Evolutionary conservation across 371 early-diverging fungal genomes (phyloP).

Genomic region (Encephalitozoon hellem): DNA sequence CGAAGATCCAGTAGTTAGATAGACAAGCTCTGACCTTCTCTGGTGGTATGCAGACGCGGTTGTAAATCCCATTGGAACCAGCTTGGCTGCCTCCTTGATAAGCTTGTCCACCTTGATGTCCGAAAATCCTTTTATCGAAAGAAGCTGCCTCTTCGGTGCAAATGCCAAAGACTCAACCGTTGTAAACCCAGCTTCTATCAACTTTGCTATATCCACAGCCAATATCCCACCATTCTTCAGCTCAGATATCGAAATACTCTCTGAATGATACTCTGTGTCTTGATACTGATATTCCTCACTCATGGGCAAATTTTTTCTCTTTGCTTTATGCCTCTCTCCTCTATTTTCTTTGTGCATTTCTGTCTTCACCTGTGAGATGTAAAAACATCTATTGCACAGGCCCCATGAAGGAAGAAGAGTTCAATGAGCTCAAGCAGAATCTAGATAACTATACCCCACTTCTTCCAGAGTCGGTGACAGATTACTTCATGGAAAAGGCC

Average conservation of each 20-base stretch:
- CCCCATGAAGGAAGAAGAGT: conserved; percentile 58
- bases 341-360: conserved; percentile 48
- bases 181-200: conserved; percentile 78
- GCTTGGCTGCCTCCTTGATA: conserved; percentile 78
- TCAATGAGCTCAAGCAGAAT: conserved; percentile 57
- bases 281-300: conserved; percentile 56
- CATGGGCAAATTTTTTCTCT: conserved; percentile 53
- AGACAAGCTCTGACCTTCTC: conserved; percentile 72
- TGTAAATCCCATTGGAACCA: conserved; percentile 89
- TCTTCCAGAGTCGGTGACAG: conserved; percentile 86
- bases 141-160: conserved; percentile 80
- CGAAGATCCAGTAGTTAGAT: conserved; percentile 81
- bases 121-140: conserved; percentile 87
- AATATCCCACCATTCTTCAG: conserved; percentile 71
- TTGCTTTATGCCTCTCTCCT: conserved; percentile 29
- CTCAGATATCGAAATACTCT: conserved; percentile 52
- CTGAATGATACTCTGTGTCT: conserved; percentile 52
- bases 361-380: not conserved
- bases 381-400: not conserved
- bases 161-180: conserved; percentile 89
- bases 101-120: conserved; percentile 94
- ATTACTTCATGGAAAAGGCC: conserved; percentile 77
- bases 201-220: conserved; percentile 71
- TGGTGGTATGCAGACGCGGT: conserved; percentile 85
- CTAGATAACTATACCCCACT: conserved; percentile 58